Percentiles rank a stretch among this genome's conserved stretches.
Evolutionary conservation across 306 rosid species (phyloP).

Genomic region (Comarum palustre): DNA sequence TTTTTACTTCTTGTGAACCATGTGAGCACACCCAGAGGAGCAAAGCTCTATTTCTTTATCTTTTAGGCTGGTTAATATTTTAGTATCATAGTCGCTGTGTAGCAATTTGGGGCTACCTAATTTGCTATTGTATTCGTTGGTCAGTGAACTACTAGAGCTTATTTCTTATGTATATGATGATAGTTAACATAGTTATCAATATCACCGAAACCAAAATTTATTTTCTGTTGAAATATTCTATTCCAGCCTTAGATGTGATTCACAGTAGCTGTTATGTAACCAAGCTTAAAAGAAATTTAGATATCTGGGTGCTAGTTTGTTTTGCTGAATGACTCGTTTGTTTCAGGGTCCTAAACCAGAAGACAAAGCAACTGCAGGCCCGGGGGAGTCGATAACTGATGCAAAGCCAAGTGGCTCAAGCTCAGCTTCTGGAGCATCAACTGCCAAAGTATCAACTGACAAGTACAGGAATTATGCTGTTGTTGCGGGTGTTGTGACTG

Average conservation of each 20-base stretch:
- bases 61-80: neutral
- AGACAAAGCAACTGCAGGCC: conserved; percentile 42
- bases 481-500: conserved; percentile 65
- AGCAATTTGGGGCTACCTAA: neutral
- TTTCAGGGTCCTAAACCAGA: conserved; percentile 81
- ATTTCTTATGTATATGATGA: neutral
- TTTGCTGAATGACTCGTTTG: neutral
- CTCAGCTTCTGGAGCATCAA: conserved; percentile 46
- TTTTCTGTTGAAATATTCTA: neutral
- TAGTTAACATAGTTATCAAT: neutral
- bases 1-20: no score
- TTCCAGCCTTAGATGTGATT: neutral
- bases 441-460: conserved; percentile 69
- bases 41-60: no score
- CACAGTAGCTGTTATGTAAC: neutral
- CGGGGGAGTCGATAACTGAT: conserved; percentile 56
- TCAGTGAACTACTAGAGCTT: neutral
- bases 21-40: no score
- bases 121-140: neutral
- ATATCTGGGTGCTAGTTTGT: neutral
- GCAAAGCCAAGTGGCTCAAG: conserved; percentile 51
- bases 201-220: neutral
- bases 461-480: conserved; percentile 84
- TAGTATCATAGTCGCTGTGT: neutral
- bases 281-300: neutral